Evolutionary conservation across 768 basidiomycete species (phyloP), one percentile per base, ranked within the genome.

Genomic region (Gloeophyllum trabeum): DNA sequence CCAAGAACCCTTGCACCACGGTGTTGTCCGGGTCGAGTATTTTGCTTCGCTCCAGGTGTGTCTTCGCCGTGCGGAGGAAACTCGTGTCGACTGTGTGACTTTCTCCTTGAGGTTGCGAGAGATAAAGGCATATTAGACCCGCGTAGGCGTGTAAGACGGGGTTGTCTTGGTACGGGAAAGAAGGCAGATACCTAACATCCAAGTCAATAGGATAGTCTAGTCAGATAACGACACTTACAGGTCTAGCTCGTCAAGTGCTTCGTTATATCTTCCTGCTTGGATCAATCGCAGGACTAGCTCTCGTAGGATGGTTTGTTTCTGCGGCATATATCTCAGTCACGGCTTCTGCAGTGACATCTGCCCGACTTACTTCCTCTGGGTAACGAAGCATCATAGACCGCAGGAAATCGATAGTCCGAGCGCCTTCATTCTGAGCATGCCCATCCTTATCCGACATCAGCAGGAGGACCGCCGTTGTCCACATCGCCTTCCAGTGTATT

Each of bases 91-190:
- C 16, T 10, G 16, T 32, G n/a, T n/a, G n/a, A n/a, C n/a, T n/a
- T n/a, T n/a, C n/a, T n/a, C n/a, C n/a, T 16, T 16, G 13, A 10
- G 37, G 18, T 47, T 76, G 77, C 7, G 75, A 70, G n/a, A 76
- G 59, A 50, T 81, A 75, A 19, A 91, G 62, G 21, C 70, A 73
- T 10, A 87, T 62, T 41, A 93, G 60, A 1, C 87, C 91, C 2
- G 91, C 89, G 47, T 93, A 92, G 13, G 78, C 66, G 52, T 94
- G 87, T 22, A 94, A 65, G 5, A 78, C 62, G 1, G 82, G 71
- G 48, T 88, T 86, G 49, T 89, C 83, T 54, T 80, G 81, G 63
- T 80, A 94, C 2, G 92, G 92, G 55, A 85, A 82, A 2, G 87
- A 83, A 1, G 89, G 86, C 4, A 94, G 70, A 56, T 87, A 93